Base-by-base conservation (phyloP, 345 rosid species). In the Aquilaria sinensis region DNA sequence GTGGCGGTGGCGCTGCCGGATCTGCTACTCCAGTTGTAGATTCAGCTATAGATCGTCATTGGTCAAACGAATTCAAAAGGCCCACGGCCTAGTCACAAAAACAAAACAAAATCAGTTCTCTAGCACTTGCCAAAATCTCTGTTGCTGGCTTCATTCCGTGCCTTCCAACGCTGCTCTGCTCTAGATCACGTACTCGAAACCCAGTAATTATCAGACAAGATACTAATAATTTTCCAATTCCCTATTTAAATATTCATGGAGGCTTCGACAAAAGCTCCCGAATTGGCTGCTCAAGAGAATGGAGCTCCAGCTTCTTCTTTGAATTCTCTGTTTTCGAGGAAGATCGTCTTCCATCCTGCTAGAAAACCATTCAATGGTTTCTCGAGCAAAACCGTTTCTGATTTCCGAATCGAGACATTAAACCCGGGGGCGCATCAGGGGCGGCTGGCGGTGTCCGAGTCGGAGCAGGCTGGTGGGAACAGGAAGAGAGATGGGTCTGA, bases 371-470 rank as follows among this genome's bases (percentile, higher is more conserved):
- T 71, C 49, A 59, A 49, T 8, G 95, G 84, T 10, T 70, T 82
- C 57, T 70, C 60, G 3, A 75, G 55, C 45, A 56, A 70, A 2
- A 12, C 5, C 2, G 5, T 33, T 45, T 80, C 81, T 5, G 85
- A 82, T 85, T 93, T 90, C 67, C 76, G 74, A 78, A 73, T 90
- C 33, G 96, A 90, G 75, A 87, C 94, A 10, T 69, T 88, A 66
- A 90, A 90, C 70, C 84, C 90, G 12, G 54, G 50, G 56, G 64
- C 72, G 46, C 70, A 48, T 64, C 70, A 61, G 70, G 74, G 62
- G 30, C 69, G 57, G 53, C 31, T 33, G n/a, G 13, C 48, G 2
- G 67, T 51, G 16, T 31, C 73, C 58, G 64, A 45, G 50, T 14
- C 31, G 56, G 66, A 47, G 37, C 61, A 61, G 16, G 4, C 51